Evolutionary conservation across 2,329 filamentous ascomycete genomes (phyloP), one percentile per base, ranked within the genome.

Genomic region (Thelonectria olida): DNA sequence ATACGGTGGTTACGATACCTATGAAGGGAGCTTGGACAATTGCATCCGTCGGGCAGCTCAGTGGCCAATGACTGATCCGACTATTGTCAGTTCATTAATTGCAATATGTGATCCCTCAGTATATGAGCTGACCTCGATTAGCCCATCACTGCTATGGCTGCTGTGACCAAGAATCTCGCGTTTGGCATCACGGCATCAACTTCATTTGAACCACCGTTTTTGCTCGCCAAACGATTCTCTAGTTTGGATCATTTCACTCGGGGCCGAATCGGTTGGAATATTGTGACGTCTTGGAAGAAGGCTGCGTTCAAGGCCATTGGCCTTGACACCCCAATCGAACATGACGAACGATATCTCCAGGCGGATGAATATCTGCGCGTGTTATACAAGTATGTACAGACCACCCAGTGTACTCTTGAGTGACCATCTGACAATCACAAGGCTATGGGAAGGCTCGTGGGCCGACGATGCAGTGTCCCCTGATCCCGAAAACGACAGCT

Each of bases 101-200:
- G 7, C 3, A n/a, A n/a, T 15, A 7, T 15, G 31, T n/a, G n/a
- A 19, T 7, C 20, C 9, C 34, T 15, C 9, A 38, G 8, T 8
- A 41, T n/a, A 17, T 3, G 20, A 2, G 0, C 23, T 57, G 9
- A 52, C 20, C 8, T 10, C 5, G 39, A 38, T 15, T 55, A 87
- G 84, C 85, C 86, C 3, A 88, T 90, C 55, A 82, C 82, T 3
- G 87, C 88, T 28, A 90, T 90, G 88, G 88, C 87, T 3, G 86
- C 87, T 0, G 87, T 88, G 27, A 90, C 88, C 0, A 89, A 87
- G 74, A 87, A 88, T 51, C 76, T 90, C 3, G 79, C 81, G 0
- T 90, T 90, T 65, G 88, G 82, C 2, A 87, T 90, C 61, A 90
- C 87, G 0, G 84, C 85, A 0, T 87, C 85, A 0, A 89, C 87